These are phyloP conservation scores for Teunomyces panamensis DNA, from an alignment of 805 yeast genomes.

Conservation along the genomic window DNA sequence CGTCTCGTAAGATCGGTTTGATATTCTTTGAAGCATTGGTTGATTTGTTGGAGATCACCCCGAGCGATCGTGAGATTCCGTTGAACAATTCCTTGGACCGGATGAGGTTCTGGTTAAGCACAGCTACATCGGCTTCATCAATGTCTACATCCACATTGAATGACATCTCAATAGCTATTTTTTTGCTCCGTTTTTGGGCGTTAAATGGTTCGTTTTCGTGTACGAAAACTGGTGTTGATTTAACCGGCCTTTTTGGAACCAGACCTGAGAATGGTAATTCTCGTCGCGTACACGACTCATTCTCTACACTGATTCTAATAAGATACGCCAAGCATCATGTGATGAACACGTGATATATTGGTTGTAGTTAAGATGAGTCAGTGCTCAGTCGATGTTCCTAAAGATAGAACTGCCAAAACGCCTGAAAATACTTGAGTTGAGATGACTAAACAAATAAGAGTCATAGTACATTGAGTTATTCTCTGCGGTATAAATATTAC, in stretches of 20 bases:
- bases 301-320: too few species aligned
- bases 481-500: too few species aligned
- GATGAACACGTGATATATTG: too few species aligned
- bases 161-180: constrained; percentile 7
- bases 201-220: neutral
- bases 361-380: too few species aligned
- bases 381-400: too few species aligned
- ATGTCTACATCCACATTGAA: constrained; percentile 46
- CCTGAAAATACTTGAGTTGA: too few species aligned
- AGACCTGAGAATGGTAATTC: too few species aligned
- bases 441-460: too few species aligned
- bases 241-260: neutral
- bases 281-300: too few species aligned
- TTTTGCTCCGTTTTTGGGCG: neutral
- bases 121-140: constrained; percentile 82
- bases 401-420: too few species aligned
- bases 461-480: too few species aligned
- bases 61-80: constrained; percentile 54
- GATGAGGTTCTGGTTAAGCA: constrained; percentile 68
- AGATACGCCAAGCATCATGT: too few species aligned
- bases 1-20: constrained; percentile 67
- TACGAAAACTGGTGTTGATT: neutral
- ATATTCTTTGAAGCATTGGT: constrained; percentile 58
- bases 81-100: constrained; percentile 55
- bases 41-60: constrained; percentile 51